Conservation (phyloP, 306 rosid genomes). For the Cucumis melo region DNA sequence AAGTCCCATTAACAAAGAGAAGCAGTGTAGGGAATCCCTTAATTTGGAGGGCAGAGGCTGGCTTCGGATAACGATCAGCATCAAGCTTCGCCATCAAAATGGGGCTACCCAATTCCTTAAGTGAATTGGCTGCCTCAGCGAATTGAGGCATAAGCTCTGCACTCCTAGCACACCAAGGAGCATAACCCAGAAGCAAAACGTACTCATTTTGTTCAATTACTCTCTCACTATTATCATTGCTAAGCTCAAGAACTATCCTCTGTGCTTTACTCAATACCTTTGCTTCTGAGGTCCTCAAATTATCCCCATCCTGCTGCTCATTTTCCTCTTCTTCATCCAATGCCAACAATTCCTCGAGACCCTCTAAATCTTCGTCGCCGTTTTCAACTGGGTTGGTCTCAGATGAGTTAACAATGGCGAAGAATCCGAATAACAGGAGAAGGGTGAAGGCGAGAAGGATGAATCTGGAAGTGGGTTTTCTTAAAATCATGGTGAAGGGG, state of each 20-base stretch:
- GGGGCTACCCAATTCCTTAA: constrained; percentile 50
- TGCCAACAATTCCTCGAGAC: constrained; percentile 56
- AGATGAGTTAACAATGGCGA: constrained; percentile 21
- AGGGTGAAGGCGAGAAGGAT: constrained; percentile 33
- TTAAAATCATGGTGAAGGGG: constrained; percentile 3
- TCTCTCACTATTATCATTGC: constrained; percentile 56
- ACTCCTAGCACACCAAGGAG: constrained; percentile 95
- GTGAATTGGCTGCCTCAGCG: constrained; percentile 78
- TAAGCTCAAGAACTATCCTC: constrained; percentile 72
- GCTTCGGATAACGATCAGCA: constrained; percentile 59
- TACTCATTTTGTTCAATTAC: constrained; percentile 50
- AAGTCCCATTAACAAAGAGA: constrained; percentile 75
- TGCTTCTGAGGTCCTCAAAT: constrained; percentile 58
- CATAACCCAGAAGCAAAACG: constrained; percentile 77
- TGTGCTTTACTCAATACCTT: constrained; percentile 70
- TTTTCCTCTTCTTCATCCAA: constrained; percentile 58
- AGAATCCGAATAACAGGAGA: constrained; percentile 25
- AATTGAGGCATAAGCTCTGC: constrained; percentile 95
- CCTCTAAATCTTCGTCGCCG: constrained; percentile 43
- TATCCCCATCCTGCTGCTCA: constrained; percentile 14
- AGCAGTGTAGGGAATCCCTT: constrained; percentile 86
- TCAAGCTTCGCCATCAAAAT: constrained; percentile 83
- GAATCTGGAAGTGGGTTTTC: constrained; percentile 36
- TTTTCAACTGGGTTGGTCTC: constrained; percentile 22
- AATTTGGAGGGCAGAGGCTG: constrained; percentile 63